Percentiles rank a stretch among this genome's conserved stretches.
These are phyloP conservation scores for Dimocarpus longan DNA, from an alignment of 345 rosid species.

Conservation along the genomic window DNA sequence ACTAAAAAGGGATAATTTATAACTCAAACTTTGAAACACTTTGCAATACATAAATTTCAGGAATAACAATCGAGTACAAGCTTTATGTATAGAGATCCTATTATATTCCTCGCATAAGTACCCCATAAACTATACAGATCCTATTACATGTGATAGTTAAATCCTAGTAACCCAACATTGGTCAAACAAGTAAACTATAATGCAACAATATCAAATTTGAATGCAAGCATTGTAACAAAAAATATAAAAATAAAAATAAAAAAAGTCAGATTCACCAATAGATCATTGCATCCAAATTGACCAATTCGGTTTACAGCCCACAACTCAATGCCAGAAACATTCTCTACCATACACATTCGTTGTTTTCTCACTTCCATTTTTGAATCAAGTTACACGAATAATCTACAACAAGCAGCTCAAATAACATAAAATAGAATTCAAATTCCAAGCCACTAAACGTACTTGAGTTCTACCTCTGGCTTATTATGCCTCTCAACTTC, in stretches of 20 bases:
- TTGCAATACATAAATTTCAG: background rate
- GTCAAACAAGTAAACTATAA: background rate
- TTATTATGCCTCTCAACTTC: constrained; percentile 99
- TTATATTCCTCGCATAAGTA: no score
- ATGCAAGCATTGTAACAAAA: background rate
- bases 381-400: background rate
- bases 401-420: background rate
- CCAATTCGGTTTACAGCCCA: background rate
- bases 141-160: no score
- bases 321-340: background rate
- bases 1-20: background rate
- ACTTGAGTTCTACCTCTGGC: constrained; percentile 99
- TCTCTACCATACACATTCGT: background rate
- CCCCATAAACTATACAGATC: no score
- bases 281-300: background rate
- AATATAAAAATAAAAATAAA: no score
- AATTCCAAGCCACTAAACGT: constrained; percentile 38
- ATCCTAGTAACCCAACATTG: background rate
- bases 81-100: no score
- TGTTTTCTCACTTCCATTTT: background rate
- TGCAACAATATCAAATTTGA: background rate
- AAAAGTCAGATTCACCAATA: background rate
- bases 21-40: background rate
- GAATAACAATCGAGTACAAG: background rate
- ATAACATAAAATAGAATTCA: background rate